These are phyloP conservation scores for Dactylis glomerata DNA, from an alignment of 176 grass and related monocot species.

Conservation along the genomic window DNA sequence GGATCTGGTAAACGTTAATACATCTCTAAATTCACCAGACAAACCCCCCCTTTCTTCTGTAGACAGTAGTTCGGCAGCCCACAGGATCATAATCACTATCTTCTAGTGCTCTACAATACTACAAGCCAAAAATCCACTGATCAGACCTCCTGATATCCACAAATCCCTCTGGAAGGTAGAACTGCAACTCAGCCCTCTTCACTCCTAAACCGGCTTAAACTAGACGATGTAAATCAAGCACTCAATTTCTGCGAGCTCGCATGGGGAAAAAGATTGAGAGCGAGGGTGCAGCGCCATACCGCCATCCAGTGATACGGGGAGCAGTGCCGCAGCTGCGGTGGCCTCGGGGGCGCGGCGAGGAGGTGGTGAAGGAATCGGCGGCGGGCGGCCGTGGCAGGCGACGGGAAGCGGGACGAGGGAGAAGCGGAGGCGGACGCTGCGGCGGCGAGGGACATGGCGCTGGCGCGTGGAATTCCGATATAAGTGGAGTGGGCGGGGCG, in stretches of 20 bases:
- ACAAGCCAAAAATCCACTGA: neutral
- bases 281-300: conserved; percentile 7
- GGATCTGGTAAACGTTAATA: neutral
- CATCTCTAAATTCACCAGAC: neutral
- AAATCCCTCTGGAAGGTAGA: neutral
- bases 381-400: conserved; percentile 21
- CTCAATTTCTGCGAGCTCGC: neutral
- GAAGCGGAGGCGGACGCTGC: neutral
- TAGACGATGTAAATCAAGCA: neutral
- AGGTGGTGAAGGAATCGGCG: conserved; percentile 36
- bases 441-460: conserved; percentile 39
- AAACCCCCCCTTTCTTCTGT: neutral
- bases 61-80: neutral
- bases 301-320: conserved; percentile 45
- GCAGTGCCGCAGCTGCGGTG: conserved; percentile 18
- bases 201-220: neutral
- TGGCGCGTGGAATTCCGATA: neutral
- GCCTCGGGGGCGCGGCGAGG: neutral
- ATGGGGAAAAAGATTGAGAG: neutral
- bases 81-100: neutral
- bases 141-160: neutral
- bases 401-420: conserved; percentile 13
- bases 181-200: neutral
- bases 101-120: neutral
- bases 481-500: neutral